phyloP scores from a whole-genome alignment of 169 alveolate species.

The Plasmodium yoelii region DNA sequence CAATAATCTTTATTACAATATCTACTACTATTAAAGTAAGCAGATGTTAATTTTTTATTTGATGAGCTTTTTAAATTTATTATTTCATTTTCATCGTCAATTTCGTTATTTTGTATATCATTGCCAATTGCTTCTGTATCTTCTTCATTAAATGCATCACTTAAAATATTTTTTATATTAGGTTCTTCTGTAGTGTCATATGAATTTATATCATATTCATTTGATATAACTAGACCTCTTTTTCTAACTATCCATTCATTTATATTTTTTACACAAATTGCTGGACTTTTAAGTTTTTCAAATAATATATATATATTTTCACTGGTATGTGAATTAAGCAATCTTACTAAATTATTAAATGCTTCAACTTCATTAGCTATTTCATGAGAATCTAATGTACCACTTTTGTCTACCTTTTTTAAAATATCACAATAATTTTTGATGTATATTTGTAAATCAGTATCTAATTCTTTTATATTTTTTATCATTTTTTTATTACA shows the following conservation, averaged over 20 bases:
- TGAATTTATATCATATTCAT: not conserved
- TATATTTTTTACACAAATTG: slow-evolving; percentile 59
- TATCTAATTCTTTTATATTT: slow-evolving; percentile 16
- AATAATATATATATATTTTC: not conserved
- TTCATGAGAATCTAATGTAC: slow-evolving; percentile 24
- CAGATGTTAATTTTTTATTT: slow-evolving; percentile 21
- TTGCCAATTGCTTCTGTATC: slow-evolving; percentile 9
- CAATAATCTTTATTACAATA: slow-evolving; percentile 43
- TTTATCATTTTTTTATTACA: slow-evolving; percentile 10
- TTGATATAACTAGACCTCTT: slow-evolving; percentile 35
- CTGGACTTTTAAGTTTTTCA: slow-evolving; percentile 38
- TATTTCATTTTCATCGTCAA: slow-evolving; percentile 20
- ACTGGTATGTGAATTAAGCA: slow-evolving; percentile 12
- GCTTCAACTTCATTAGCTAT: slow-evolving; percentile 24
- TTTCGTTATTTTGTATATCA: not conserved
- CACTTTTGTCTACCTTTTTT: slow-evolving; percentile 51
- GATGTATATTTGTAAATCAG: slow-evolving; percentile 10
- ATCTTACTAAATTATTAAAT: slow-evolving; percentile 25
- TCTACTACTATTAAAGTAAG: slow-evolving; percentile 25
- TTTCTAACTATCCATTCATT: slow-evolving; percentile 44
- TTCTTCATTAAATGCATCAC: not conserved
- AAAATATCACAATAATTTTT: slow-evolving; percentile 21
- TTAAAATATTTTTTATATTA: not conserved
- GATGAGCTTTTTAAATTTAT: not conserved
- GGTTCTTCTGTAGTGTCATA: not conserved